Base-by-base conservation (phyloP, 768 basidiomycete genomes). In the Calvatia gigantea region DNA sequence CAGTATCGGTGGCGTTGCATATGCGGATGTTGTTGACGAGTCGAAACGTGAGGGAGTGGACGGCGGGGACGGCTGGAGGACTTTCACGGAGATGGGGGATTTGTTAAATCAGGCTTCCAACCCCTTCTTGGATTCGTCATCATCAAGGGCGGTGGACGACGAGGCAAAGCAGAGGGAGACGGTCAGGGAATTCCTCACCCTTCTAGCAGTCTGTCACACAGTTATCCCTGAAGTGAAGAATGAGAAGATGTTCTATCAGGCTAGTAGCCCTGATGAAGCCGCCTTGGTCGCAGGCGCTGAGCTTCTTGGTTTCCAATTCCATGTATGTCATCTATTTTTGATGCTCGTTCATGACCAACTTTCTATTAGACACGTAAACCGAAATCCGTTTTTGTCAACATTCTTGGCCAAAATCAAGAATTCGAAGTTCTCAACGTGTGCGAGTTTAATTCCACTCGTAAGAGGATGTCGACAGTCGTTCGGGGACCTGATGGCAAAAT, bases 371-470 rank as follows among this genome's bases (percentile, higher is more conserved):
- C 80, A 2, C 88, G 97, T 37, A 99, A 99, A 70, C 97, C 97
- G 4, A 94, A 88, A 66, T 97, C 96, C 0, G 91, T 95, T 6
- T 98, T 92, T 66, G 84, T 98, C 51, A 87, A 89, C 37, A 77
- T 95, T 54, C 75, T 81, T 47, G 94, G 92, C 17, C 70, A 75
- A 52, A 72, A 77, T 0, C 80, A 83, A 54, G 94, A 98, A 67
- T 98, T 86, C 67, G 85, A 98, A 65, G 83, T 98, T 54, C 71
- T 99, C 57, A 98, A 98, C 65, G 89, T 99, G 41, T 97, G 95
- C 81, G 97, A 98, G 73, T 99, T 99, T 80, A 98, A 98, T 67
- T 97, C 94, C 21, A 92, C 94, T 3, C 83, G 97, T 48, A 98
- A 99, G 66, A 83, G 97, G 56, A 98, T 99, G 97, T 98, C 97